These are phyloP conservation scores for Fragaria ananassa DNA, from an alignment of 306 rosid species.

Conservation along the genomic window DNA sequence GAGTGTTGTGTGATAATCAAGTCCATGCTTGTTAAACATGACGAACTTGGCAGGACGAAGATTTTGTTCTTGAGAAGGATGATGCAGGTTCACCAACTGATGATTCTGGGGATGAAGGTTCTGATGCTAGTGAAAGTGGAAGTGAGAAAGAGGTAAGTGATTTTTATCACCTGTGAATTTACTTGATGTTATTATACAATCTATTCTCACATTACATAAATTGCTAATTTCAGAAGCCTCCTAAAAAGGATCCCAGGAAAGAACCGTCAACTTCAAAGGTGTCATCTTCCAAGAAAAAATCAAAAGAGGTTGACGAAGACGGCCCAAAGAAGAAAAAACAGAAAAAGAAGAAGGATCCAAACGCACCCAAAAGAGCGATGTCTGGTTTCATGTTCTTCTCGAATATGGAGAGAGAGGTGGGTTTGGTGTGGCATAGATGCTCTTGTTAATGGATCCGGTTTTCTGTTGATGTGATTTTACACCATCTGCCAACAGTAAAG, in stretches of 20 bases:
- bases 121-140: slow-evolving; percentile 76
- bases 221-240: slow-evolving; percentile 67
- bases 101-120: slow-evolving; percentile 89
- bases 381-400: slow-evolving; percentile 99
- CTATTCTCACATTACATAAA: slow-evolving; percentile 14
- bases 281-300: slow-evolving; percentile 71
- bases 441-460: neutral
- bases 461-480: neutral
- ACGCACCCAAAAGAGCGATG: slow-evolving; percentile 96
- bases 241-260: slow-evolving; percentile 74
- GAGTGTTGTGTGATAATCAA: slow-evolving; percentile 16
- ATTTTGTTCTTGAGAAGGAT: slow-evolving; percentile 78
- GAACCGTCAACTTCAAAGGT: slow-evolving; percentile 70
- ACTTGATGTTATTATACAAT: slow-evolving; percentile 1
- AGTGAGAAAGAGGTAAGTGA: slow-evolving; percentile 71
- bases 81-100: slow-evolving; percentile 96
- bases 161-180: slow-evolving; percentile 11
- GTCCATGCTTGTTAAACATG: slow-evolving; percentile 16
- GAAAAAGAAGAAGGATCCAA: slow-evolving; percentile 96
- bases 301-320: slow-evolving; percentile 75
- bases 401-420: slow-evolving; percentile 89
- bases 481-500: neutral
- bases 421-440: slow-evolving; percentile 12
- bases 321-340: slow-evolving; percentile 81
- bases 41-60: slow-evolving; percentile 63